Evolutionary conservation across 305 asterid species (phyloP).

Genomic region (Lippia alba): DNA sequence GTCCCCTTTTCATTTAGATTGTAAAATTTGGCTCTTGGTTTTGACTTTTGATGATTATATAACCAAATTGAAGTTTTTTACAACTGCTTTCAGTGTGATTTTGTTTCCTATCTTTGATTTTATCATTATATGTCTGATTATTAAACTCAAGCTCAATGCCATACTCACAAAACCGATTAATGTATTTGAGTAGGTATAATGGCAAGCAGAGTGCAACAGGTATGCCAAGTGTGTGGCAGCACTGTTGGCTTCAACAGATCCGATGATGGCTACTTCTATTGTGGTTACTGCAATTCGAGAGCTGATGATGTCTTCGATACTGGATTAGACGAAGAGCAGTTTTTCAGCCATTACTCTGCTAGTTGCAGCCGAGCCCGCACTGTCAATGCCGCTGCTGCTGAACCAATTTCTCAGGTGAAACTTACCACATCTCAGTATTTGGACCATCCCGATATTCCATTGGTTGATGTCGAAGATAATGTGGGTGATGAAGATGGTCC

Average conservation of each 20-base stretch:
- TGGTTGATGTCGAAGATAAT: slow-evolving; percentile 30
- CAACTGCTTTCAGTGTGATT: not conserved
- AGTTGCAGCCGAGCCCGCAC: slow-evolving; percentile 42
- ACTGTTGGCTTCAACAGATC: slow-evolving; percentile 41
- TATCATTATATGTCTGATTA: not conserved
- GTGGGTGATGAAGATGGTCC: slow-evolving; percentile 50
- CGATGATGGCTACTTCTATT: slow-evolving; percentile 67
- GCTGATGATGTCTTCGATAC: slow-evolving; percentile 59
- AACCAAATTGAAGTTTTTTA: too few species aligned
- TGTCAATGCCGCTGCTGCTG: slow-evolving; percentile 30
- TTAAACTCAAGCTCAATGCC: not conserved
- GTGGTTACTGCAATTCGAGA: slow-evolving; percentile 57
- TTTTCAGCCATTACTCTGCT: slow-evolving; percentile 41
- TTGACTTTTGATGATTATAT: too few species aligned
- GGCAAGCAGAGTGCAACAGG: slow-evolving; percentile 42
- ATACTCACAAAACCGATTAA: not conserved
- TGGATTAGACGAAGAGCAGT: slow-evolving; percentile 54
- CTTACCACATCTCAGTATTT: slow-evolving; percentile 42
- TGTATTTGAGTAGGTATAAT: slow-evolving; percentile 34
- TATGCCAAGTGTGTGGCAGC: slow-evolving; percentile 58
- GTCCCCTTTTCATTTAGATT: too few species aligned
- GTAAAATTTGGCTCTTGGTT: too few species aligned
- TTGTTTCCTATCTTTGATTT: not conserved
- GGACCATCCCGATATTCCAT: slow-evolving; percentile 37
- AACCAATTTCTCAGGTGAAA: slow-evolving; percentile 50